Conservation (phyloP, 2,329 filamentous ascomycete species). For the Periconia macrospinosa region DNA sequence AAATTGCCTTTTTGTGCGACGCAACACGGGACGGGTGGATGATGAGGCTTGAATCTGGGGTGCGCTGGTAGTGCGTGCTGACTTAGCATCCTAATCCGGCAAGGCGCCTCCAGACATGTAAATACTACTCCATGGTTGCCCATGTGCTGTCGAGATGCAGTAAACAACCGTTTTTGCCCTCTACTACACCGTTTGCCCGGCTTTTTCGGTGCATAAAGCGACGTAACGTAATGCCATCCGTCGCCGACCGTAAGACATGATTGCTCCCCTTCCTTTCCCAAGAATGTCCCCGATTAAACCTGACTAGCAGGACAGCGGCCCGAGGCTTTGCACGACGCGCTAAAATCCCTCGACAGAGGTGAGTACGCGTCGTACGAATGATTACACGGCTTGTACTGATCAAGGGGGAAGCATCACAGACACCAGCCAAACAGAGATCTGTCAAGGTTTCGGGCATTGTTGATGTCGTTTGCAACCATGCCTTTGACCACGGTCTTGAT, state of each 20-base stretch:
- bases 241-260: conserved; percentile 25
- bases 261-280: conserved; percentile 3
- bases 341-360: conserved; percentile 41
- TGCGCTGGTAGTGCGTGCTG: conserved; percentile 23
- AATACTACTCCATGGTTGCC: conserved; percentile 14
- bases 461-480: conserved; percentile 63
- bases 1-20: neutral
- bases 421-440: conserved; percentile 66
- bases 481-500: conserved; percentile 70
- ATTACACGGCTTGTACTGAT: conserved; percentile 21
- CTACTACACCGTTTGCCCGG: conserved; percentile 22
- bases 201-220: conserved; percentile 25
- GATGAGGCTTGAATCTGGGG: neutral
- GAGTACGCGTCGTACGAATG: conserved; percentile 19
- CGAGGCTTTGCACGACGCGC: conserved; percentile 33
- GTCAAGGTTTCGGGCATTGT: conserved; percentile 65
- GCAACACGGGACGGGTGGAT: neutral
- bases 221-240: conserved; percentile 33
- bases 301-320: conserved; percentile 29
- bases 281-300: conserved; percentile 22
- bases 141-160: conserved; percentile 23
- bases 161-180: conserved; percentile 6
- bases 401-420: conserved; percentile 34
- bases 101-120: conserved; percentile 28
- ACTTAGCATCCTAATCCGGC: conserved; percentile 21